Percentiles rank a stretch among this genome's conserved stretches.
Conservation (phyloP, 805 yeast genomes). For the Yamadazyma takamatsuzukensis region DNA sequence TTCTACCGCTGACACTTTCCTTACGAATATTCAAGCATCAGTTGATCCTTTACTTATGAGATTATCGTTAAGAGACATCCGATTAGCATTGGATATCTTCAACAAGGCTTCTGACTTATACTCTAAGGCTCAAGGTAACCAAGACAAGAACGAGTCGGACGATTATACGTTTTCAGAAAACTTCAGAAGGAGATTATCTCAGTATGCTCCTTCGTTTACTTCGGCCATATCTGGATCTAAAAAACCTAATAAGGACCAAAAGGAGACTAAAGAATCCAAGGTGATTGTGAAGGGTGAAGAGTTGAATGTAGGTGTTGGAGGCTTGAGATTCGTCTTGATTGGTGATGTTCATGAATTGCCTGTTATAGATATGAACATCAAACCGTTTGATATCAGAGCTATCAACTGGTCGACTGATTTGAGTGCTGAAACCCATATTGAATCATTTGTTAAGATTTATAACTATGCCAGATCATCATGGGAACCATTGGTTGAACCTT, state of each 20-base stretch:
- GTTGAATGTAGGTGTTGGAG: slow-evolving; percentile 62
- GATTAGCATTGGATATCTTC: slow-evolving; percentile 71
- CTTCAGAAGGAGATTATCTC: slow-evolving; percentile 55
- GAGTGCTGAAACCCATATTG: slow-evolving; percentile 62
- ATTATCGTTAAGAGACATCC: slow-evolving; percentile 81
- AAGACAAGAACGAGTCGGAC: slow-evolving; percentile 15
- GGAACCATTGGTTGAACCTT: slow-evolving; percentile 92
- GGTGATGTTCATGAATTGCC: slow-evolving; percentile 94
- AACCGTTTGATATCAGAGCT: slow-evolving; percentile 65
- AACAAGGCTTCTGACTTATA: slow-evolving; percentile 64
- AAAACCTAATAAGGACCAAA: slow-evolving; percentile 5
- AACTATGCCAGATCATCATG: slow-evolving; percentile 88
- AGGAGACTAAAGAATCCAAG: slow-evolving; percentile 18
- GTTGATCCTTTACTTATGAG: slow-evolving; percentile 80
- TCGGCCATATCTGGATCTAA: slow-evolving; percentile 42
- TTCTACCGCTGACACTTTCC: slow-evolving; percentile 51
- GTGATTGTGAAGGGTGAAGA: slow-evolving; percentile 65
- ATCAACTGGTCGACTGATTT: slow-evolving; percentile 85
- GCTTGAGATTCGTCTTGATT: slow-evolving; percentile 74
- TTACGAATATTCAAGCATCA: slow-evolving; percentile 64
- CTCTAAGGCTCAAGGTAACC: slow-evolving; percentile 18
- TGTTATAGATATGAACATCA: slow-evolving; percentile 68
- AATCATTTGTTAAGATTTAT: slow-evolving; percentile 69
- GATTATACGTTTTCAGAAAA: slow-evolving; percentile 53
- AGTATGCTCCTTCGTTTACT: slow-evolving; percentile 65